phyloP scores from a whole-genome alignment of 805 yeast species.

The Candida khao-thaluensis region DNA sequence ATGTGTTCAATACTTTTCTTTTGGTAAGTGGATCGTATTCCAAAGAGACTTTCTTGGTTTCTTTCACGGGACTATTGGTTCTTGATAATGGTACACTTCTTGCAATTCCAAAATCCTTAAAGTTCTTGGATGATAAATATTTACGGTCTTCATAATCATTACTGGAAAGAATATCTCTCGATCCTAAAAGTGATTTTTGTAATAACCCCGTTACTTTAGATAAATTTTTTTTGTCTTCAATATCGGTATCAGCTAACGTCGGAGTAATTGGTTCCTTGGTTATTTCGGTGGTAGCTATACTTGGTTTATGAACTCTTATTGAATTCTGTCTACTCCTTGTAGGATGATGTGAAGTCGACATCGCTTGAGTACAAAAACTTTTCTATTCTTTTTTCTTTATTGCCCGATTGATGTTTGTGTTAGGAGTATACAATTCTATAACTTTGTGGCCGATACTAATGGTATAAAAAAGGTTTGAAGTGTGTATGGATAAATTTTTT shows the following conservation, averaged over 20 bases:
- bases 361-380: too few relatives aligned
- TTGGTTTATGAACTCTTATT: conserved; percentile 12
- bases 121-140: background rate
- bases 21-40: conserved; percentile 88
- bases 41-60: conserved; percentile 73
- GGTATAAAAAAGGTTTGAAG: too few relatives aligned
- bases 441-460: too few relatives aligned
- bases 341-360: conserved; percentile 7
- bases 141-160: conserved; percentile 7
- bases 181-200: conserved; percentile 21
- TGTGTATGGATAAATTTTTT: too few relatives aligned
- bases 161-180: conserved; percentile 10
- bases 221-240: conserved; percentile 21
- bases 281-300: conserved; percentile 18
- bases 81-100: conserved; percentile 13
- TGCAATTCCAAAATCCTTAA: conserved; percentile 3
- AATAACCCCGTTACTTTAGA: conserved; percentile 35
- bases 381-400: too few relatives aligned
- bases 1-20: conserved; percentile 80
- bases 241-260: conserved; percentile 9
- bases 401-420: too few relatives aligned
- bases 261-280: conserved; percentile 14
- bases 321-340: conserved; percentile 16
- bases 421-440: too few relatives aligned
- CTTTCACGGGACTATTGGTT: conserved; percentile 56